These are phyloP conservation scores for Rhodotorula sp. DNA, from an alignment of 1,284 basidiomycete genomes.

Conservation along the genomic window DNA sequence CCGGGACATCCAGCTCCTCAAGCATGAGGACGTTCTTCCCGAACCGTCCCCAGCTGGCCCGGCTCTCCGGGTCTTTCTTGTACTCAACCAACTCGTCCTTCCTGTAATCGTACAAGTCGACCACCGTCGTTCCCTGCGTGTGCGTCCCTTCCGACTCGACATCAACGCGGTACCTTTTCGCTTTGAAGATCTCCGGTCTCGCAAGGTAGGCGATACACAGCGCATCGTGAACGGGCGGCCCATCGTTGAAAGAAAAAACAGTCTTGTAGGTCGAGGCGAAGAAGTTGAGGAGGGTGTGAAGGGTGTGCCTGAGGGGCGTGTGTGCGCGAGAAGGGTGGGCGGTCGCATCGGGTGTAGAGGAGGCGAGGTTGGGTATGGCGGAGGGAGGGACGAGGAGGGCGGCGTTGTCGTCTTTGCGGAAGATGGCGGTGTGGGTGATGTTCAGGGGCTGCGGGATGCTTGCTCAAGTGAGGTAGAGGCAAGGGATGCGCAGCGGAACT, in stretches of 20 bases:
- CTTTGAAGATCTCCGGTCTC: slow-evolving; percentile 62
- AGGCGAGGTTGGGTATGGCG: slow-evolving; percentile 9
- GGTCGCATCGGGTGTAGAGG: slow-evolving; percentile 10
- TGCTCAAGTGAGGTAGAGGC: not conserved
- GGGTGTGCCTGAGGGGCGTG: slow-evolving; percentile 65
- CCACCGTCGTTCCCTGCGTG: slow-evolving; percentile 69
- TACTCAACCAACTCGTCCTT: slow-evolving; percentile 55
- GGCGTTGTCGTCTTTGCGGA: slow-evolving; percentile 57
- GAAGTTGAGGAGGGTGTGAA: slow-evolving; percentile 69
- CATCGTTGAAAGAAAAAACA: slow-evolving; percentile 68
- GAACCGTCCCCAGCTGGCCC: slow-evolving; percentile 25
- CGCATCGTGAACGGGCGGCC: slow-evolving; percentile 79
- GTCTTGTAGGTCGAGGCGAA: slow-evolving; percentile 59
- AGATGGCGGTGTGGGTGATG: slow-evolving; percentile 76
- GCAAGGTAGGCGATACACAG: slow-evolving; percentile 71
- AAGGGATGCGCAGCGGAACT: not conserved
- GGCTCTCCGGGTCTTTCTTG: slow-evolving; percentile 59
- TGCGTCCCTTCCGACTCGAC: slow-evolving; percentile 66
- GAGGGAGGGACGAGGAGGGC: slow-evolving; percentile 54
- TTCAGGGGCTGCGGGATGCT: slow-evolving; percentile 60
- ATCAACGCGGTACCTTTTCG: slow-evolving; percentile 67
- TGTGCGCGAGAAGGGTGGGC: slow-evolving; percentile 15
- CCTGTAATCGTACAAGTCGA: slow-evolving; percentile 66
- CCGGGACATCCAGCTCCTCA: slow-evolving; percentile 58
- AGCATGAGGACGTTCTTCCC: slow-evolving; percentile 73